phyloP scores from a whole-genome alignment of 2,329 filamentous ascomycete species.

The Aspergillus ruber region DNA sequence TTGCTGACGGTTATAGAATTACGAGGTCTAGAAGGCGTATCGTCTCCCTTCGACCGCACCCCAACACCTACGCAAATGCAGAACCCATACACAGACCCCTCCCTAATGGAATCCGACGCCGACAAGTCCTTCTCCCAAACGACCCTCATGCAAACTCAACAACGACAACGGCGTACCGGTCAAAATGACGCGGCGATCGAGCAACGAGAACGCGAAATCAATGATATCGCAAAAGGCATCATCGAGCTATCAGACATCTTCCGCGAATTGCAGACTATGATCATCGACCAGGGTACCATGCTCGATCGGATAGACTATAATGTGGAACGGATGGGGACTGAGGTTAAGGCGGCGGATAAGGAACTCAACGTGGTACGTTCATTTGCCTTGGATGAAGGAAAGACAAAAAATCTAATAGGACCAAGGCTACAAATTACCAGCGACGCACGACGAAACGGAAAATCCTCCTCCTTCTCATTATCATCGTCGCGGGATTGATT shows the following conservation, averaged over 20 bases:
- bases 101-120: constrained; percentile 84
- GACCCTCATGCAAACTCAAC: constrained; percentile 71
- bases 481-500: constrained; percentile 80
- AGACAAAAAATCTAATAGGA: constrained; percentile 5
- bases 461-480: constrained; percentile 77
- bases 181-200: constrained; percentile 78
- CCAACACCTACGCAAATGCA: constrained; percentile 41
- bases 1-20: constrained; percentile 51
- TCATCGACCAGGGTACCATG: constrained; percentile 85
- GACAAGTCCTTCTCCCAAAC: constrained; percentile 89
- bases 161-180: constrained; percentile 36
- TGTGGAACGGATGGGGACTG: constrained; percentile 87
- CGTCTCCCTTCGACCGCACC: constrained; percentile 45
- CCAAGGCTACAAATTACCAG: constrained; percentile 74
- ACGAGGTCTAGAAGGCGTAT: constrained; percentile 62
- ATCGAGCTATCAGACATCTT: constrained; percentile 96
- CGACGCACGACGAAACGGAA: constrained; percentile 82
- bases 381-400: not conserved
- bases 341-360: constrained; percentile 88
- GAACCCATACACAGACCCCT: constrained; percentile 74
- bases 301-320: constrained; percentile 97
- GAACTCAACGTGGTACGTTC: constrained; percentile 68
- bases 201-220: constrained; percentile 92
- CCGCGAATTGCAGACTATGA: constrained; percentile 91
- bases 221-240: constrained; percentile 95